Evolutionary conservation across 768 basidiomycete species (phyloP), one percentile per base, ranked within the genome.

Genomic region (Amanita jacksonii): DNA sequence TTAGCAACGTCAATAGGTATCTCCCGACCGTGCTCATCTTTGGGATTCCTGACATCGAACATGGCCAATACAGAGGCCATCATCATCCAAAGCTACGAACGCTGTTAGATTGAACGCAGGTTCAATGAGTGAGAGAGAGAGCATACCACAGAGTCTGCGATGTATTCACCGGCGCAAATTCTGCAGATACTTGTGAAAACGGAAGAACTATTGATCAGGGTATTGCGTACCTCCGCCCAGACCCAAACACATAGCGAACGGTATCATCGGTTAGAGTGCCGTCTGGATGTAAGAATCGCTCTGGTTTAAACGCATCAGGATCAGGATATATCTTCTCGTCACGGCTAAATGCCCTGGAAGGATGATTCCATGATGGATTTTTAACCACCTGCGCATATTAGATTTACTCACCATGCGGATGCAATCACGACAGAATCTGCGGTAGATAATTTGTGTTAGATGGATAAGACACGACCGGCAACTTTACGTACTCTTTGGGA

Each of bases 1-100:
- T 66, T 62, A 0, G 60, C 55, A 0, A 68, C 64, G 16, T 54
- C 52, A 22, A 56, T 53, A n/a, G n/a, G n/a, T n/a, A n/a, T n/a
- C 4, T 44, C 25, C 1, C 53, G 42, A 0, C 61, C 62, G 13
- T 51, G 42, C n/a, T 55, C 54, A 33, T 61, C 59, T 3, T 50
- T 43, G 4, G 53, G 46, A 35, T 58, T 56, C 4, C 46, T 36
- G 24, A 66, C 57, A 13, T 58, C 47, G 49, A 62, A 64, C 0
- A 56, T 54, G 3, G 62, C 49, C 12, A 68, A 51, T 2, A 63
- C 52, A 3, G 59, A 59, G 8, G 62, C 59, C 8, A 56, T 47
- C 3, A 8, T 66, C 50, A 3, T 62, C 52, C 5, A 57, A 58
- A 10, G 61, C 59, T 8, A 55, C 47, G 3, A 55, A 51, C 10